Conservation (phyloP, 192 early-diverging fungal species). For the Jimgerdemannia flammicorona region DNA sequence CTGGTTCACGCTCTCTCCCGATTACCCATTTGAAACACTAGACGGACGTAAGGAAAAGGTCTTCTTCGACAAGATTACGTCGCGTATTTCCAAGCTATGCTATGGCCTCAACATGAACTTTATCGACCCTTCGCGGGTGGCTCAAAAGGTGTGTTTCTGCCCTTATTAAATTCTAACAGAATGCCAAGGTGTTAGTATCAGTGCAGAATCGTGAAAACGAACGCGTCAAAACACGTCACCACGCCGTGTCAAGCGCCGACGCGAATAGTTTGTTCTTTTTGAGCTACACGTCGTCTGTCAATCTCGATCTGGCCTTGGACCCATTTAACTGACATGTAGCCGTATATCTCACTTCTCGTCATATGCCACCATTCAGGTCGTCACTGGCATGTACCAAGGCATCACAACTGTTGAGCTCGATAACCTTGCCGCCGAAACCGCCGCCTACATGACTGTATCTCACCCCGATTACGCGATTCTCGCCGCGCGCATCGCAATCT, state of each 20-base stretch:
- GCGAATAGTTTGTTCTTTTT: too few relatives aligned
- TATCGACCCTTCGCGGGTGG: conserved; percentile 84
- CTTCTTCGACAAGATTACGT: conserved; percentile 93
- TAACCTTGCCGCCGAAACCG: conserved; percentile 95
- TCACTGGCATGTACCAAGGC: conserved; percentile 94
- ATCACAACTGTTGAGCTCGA: conserved; percentile 96
- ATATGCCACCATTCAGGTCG: conserved; percentile 48
- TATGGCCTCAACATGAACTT: conserved; percentile 90
- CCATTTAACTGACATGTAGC: too few relatives aligned
- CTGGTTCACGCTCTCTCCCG: not conserved
- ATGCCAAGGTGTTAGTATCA: not conserved
- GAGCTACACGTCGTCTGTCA: too few relatives aligned
- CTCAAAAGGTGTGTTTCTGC: conserved; percentile 74
- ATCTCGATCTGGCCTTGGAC: too few relatives aligned
- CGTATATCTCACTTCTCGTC: conserved; percentile 11
- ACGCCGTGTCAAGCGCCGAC: not conserved
- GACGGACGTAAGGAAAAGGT: conserved; percentile 77
- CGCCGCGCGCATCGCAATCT: conserved; percentile 93
- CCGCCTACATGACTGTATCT: conserved; percentile 80
- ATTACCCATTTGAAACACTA: conserved; percentile 7
- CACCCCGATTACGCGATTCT: conserved; percentile 97
- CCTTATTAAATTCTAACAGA: not conserved
- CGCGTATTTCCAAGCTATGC: conserved; percentile 90
- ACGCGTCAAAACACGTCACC: not conserved
- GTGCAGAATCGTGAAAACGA: not conserved